Evolutionary conservation across 2,329 filamentous ascomycete genomes (phyloP).

Genomic region (Fusarium odoratissimum): DNA sequence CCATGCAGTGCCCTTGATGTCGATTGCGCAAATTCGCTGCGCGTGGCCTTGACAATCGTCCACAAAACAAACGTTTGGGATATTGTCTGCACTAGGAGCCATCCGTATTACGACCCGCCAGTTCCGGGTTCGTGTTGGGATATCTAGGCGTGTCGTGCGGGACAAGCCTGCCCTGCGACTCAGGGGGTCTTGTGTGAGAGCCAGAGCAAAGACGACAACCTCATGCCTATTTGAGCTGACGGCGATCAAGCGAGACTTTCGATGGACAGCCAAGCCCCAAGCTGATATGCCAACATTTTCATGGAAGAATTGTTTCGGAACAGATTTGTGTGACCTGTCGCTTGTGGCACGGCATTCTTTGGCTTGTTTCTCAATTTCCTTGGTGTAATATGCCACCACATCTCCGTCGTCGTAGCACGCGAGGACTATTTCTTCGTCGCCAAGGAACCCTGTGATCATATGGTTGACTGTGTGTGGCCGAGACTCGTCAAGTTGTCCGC

Average conservation of each 20-base stretch:
- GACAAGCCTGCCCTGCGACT: constrained; percentile 2
- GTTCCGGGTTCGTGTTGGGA: constrained; percentile 53
- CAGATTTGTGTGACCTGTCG: constrained; percentile 3
- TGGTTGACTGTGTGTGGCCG: constrained; percentile 75
- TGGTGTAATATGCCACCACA: constrained; percentile 75
- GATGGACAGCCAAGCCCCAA: constrained; percentile 90
- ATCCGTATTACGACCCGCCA: constrained; percentile 64
- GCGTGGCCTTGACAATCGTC: constrained; percentile 60
- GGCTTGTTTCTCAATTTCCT: constrained; percentile 60
- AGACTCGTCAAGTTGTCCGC: constrained; percentile 64
- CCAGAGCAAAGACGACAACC: constrained; percentile 65
- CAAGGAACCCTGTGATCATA: constrained; percentile 75
- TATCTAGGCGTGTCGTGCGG: not conserved
- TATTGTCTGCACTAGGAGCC: constrained; percentile 55
- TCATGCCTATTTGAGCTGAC: constrained; percentile 79
- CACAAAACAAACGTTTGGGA: constrained; percentile 65
- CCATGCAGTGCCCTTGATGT: constrained; percentile 62
- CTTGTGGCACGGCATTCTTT: constrained; percentile 33
- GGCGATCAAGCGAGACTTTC: constrained; percentile 84
- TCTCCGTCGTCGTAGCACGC: constrained; percentile 81
- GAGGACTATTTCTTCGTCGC: constrained; percentile 75
- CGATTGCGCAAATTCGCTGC: constrained; percentile 62
- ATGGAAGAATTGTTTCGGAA: constrained; percentile 70
- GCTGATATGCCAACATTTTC: constrained; percentile 82
- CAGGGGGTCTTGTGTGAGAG: constrained; percentile 43